Evolutionary conservation across 352 stramenopile species (phyloP), one percentile per base, ranked within the genome.

Genomic region (Sclerospora graminicola): DNA sequence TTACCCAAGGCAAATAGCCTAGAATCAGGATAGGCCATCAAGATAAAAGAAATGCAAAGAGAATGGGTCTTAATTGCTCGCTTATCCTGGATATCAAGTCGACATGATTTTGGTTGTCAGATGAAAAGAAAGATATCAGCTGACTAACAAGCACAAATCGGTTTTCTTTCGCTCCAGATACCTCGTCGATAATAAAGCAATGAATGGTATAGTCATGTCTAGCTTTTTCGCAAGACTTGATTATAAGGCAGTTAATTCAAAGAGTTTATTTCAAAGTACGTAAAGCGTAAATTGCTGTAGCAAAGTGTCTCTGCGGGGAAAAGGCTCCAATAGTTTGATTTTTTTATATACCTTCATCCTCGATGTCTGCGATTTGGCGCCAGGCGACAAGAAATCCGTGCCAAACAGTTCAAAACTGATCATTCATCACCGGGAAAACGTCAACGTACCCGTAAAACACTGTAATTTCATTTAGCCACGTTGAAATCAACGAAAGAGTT

Each of bases 11-110:
- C 43, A 29, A 79, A 65, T 13, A 73, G 35, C 31, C 32, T 35
- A 8, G 51, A 47, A 23, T 69, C 50, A 16, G 54, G 51, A 41
- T 56, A 42, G 0, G 34, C 48, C 28, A 51, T 42, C 13, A 69
- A 44, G n/a, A 84, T 61, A 16, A 87, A 88, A 2, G 75, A 77
- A 85, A 59, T 4, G 75, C 78, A 48, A 88, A 79, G 20, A 87
- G 46, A 45, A 86, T 75, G 0, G 73, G 81, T 5, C 65, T 83
- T 10, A 89, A 28, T 33, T 88, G 76, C 28, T 81, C 66, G 18
- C 72, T 51, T 39, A 67, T 51, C 40, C 51, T 29, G 5, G 44
- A 42, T 6, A 39, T 26, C 0, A n/a, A n/a, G 9, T 29, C 0
- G 48, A 35, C n/a, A 9, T 42, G 7, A 30, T 13, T 19, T 41